Evolutionary conservation across 2,329 filamentous ascomycete genomes (phyloP).

Genomic region (Cercospora sojina): DNA sequence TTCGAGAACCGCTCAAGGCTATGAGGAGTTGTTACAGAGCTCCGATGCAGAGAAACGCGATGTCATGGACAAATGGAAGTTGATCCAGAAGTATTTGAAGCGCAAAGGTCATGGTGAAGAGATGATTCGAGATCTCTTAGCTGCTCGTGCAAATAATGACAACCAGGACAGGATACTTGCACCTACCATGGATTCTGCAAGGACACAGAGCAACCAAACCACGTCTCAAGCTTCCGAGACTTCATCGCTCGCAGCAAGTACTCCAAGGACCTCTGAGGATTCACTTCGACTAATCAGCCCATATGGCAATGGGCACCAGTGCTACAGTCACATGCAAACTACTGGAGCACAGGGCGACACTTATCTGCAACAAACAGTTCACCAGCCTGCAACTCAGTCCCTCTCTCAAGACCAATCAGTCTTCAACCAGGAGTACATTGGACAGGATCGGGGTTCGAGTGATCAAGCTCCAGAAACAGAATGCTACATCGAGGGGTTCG

Average conservation of each 20-base stretch:
- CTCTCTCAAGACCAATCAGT: neutral
- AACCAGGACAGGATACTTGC: constrained; percentile 28
- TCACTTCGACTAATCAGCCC: constrained; percentile 56
- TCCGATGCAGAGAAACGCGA: constrained; percentile 60
- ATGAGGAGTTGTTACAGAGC: constrained; percentile 60
- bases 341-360: neutral
- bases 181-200: constrained; percentile 11
- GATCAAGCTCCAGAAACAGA: neutral
- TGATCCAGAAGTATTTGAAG: constrained; percentile 57
- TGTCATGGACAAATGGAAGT: constrained; percentile 66
- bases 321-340: neutral
- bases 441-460: neutral
- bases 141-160: constrained; percentile 31
- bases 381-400: neutral
- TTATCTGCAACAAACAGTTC: neutral
- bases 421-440: neutral
- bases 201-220: constrained; percentile 1
- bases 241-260: constrained; percentile 12
- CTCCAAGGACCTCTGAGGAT: constrained; percentile 31
- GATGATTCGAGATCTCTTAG: constrained; percentile 45
- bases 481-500: neutral
- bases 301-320: neutral
- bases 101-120: constrained; percentile 59
- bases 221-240: neutral
- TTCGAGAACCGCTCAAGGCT: constrained; percentile 72